Base-by-base conservation (phyloP, 371 early-diverging fungal species). In the Rhizomucor pusillus region DNA sequence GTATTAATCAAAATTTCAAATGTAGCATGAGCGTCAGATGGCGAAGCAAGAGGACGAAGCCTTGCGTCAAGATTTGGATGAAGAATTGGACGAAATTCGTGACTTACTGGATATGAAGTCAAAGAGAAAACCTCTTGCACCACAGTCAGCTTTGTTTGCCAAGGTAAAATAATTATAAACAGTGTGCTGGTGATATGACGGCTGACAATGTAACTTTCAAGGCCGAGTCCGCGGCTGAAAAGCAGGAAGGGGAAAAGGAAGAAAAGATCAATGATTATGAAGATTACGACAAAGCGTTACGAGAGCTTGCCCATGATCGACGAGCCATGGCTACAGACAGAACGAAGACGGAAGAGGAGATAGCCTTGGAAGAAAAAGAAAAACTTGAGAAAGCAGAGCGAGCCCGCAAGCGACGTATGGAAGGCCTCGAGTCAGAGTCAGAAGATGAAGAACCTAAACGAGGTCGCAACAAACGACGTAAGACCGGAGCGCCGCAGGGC, bases 271-370 rank as follows among this genome's bases (percentile, higher is more conserved):
- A 66, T 22, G 62, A 63, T 0, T 72, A 77, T 43, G 62, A 61
- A 16, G 74, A 81, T 50, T 98, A 95, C 62, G 96, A 97, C 64
- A 67, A 65, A 43, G 76, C 84, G 25, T 79, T 98, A 18, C 77
- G 84, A n/a, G 88, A 90, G 48, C 69, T 98, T 29, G 85, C 82
- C 1, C 82, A 71, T 57, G 97, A 97, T 44, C 78, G 84, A 62
- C 90, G 93, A 39, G 94, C 92, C 1, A 75, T 80, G 61, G 94
- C 97, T 7, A 87, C 93, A 23, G 94, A 98, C 62, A 87, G 98
- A 19, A 65, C 89, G 37, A 95, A 97, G 81, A 91, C 94, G 16
- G 96, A 94, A 63, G 95, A 94, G 56, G 99, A 98, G 67, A 56
- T 88, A 47, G 94, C 93, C 6, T 59, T 85, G 36, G 96, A 93